Evolutionary conservation across 768 basidiomycete species (phyloP).

Genomic region (Lactarius evosmus): DNA sequence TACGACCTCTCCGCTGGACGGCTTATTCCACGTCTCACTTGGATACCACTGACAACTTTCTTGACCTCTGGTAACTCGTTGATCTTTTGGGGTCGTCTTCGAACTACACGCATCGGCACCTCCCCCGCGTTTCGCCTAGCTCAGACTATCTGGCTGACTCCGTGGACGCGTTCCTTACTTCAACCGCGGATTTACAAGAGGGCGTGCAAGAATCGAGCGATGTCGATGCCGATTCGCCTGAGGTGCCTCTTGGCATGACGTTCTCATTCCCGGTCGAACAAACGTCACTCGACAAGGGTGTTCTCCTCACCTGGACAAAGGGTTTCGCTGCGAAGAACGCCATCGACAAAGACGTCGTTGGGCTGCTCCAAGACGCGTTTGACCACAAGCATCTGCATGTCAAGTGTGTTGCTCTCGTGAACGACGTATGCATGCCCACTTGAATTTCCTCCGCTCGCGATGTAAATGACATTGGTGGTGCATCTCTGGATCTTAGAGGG

Average conservation of each 20-base stretch:
- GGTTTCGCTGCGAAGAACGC: constrained; percentile 91
- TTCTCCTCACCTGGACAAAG: constrained; percentile 93
- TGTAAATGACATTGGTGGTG: neutral
- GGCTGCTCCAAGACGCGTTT: constrained; percentile 87
- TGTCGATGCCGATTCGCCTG: constrained; percentile 37
- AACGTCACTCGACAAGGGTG: constrained; percentile 85
- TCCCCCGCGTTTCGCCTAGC: neutral
- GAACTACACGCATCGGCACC: neutral
- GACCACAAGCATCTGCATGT: constrained; percentile 91
- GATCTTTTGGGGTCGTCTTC: no score
- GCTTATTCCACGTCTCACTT: neutral
- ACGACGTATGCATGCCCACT: constrained; percentile 79
- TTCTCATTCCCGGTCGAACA: constrained; percentile 99
- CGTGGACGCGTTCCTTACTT: constrained; percentile 91
- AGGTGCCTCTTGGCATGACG: constrained; percentile 78
- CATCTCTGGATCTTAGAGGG: constrained; percentile 57
- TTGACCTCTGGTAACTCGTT: neutral
- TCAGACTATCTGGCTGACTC: constrained; percentile 97
- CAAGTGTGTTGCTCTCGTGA: constrained; percentile 87
- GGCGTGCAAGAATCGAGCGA: constrained; percentile 28
- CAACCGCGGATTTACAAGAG: constrained; percentile 31
- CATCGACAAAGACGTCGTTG: constrained; percentile 83
- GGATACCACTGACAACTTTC: no score
- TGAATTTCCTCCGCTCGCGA: neutral
- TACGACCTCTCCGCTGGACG: neutral